These are phyloP conservation scores for Pugionium cornutum DNA, from an alignment of 345 rosid species.

Conservation along the genomic window DNA sequence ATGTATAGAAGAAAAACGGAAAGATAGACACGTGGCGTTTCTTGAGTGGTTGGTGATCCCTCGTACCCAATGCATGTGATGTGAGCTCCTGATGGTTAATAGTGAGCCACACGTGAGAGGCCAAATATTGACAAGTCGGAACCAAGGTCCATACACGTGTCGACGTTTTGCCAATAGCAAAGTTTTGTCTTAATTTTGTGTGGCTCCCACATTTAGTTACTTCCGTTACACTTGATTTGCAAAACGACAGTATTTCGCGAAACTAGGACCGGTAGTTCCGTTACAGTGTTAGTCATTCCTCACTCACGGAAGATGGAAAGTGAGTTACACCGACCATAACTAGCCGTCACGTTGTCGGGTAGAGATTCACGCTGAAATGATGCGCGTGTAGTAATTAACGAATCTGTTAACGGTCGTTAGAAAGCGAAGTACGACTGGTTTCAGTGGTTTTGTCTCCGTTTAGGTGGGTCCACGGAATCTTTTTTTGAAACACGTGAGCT, in stretches of 20 bases:
- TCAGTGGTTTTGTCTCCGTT: constrained; percentile 13
- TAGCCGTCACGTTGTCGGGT: not conserved
- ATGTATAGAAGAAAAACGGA: constrained; percentile 13
- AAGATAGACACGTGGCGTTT: constrained; percentile 10
- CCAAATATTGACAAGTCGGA: constrained; percentile 32
- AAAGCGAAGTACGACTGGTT: constrained; percentile 11
- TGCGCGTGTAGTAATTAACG: constrained; percentile 24
- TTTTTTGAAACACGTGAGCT: constrained; percentile 26
- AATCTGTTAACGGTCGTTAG: constrained; percentile 24
- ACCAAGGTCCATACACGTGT: constrained; percentile 37
- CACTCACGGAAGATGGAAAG: not conserved
- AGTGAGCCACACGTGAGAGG: constrained; percentile 35
- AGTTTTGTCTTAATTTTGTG: not conserved
- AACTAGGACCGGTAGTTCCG: constrained; percentile 13
- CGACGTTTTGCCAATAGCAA: not conserved
- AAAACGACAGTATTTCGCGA: constrained; percentile 11
- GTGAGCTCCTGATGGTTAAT: constrained; percentile 8
- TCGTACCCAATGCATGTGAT: constrained; percentile 25
- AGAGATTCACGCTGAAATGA: not conserved
- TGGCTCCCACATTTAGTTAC: constrained; percentile 19
- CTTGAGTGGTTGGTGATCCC: constrained; percentile 2
- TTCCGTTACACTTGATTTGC: constrained; percentile 22
- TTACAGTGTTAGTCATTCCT: constrained; percentile 10
- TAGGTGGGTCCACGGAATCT: constrained; percentile 32
- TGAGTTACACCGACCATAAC: not conserved